These are phyloP conservation scores for Penicillium parvum DNA, from an alignment of 495 filamentous ascomycete genomes.

Conservation along the genomic window DNA sequence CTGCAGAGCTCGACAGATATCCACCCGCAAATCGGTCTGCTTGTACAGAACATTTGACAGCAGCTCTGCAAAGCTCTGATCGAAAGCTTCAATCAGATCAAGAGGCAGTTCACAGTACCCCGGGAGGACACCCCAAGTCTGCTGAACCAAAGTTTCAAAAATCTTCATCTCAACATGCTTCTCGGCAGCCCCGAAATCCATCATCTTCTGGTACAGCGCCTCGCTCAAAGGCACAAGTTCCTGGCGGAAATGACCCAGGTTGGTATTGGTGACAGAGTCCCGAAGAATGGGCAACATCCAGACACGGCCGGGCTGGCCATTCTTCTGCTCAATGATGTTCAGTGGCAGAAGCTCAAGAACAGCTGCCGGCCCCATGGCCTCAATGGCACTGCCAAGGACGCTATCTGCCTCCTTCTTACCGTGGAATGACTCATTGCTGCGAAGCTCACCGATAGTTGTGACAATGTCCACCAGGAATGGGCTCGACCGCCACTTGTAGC, in stretches of 20 bases:
- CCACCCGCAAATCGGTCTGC: slow-evolving; percentile 78
- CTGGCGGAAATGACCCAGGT: slow-evolving; percentile 75
- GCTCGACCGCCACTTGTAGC: slow-evolving; percentile 75
- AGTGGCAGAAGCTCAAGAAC: slow-evolving; percentile 78
- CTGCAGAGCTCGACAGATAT: slow-evolving; percentile 81
- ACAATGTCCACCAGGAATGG: slow-evolving; percentile 71
- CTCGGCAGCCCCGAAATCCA: slow-evolving; percentile 70
- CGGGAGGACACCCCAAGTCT: slow-evolving; percentile 92
- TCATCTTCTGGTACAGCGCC: slow-evolving; percentile 78
- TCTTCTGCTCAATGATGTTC: slow-evolving; percentile 71
- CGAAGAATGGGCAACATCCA: slow-evolving; percentile 92
- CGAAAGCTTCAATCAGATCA: slow-evolving; percentile 71
- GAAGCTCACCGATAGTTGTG: slow-evolving; percentile 77
- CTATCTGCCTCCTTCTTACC: slow-evolving; percentile 93
- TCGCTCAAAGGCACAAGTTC: slow-evolving; percentile 89
- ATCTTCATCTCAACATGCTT: slow-evolving; percentile 96
- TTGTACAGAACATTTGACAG: slow-evolving; percentile 87
- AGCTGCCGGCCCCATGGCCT: slow-evolving; percentile 79
- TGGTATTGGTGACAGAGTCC: slow-evolving; percentile 78
- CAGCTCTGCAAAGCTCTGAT: slow-evolving; percentile 88
- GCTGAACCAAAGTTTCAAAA: slow-evolving; percentile 91
- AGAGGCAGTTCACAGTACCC: slow-evolving; percentile 91
- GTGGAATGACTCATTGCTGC: slow-evolving; percentile 81
- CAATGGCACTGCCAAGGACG: slow-evolving; percentile 79
- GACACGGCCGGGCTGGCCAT: slow-evolving; percentile 76